phyloP scores from a whole-genome alignment of 257 asterid genomes.

The Parsonsia alboflavescens region DNA sequence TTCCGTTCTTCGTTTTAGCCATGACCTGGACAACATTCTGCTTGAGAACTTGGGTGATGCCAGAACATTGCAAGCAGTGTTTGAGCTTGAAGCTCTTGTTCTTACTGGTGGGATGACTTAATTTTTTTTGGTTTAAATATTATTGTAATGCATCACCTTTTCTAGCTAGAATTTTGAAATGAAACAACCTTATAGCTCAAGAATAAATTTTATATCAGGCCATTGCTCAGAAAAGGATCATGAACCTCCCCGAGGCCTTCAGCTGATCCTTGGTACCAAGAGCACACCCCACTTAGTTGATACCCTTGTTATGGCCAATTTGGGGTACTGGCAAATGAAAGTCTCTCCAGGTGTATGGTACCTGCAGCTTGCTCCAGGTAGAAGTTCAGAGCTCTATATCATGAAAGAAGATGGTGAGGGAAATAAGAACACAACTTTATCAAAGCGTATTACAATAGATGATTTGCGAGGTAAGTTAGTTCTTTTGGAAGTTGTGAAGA shows the following conservation, averaged over 20 bases:
- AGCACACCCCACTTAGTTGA: constrained; percentile 84
- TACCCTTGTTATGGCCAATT: constrained; percentile 98
- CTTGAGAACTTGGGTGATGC: constrained; percentile 91
- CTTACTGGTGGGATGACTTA: constrained; percentile 61
- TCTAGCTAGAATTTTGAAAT: neutral
- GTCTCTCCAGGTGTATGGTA: constrained; percentile 96
- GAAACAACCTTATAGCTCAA: neutral
- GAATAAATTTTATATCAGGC: constrained; percentile 43
- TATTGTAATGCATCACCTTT: neutral
- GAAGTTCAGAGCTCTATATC: constrained; percentile 87
- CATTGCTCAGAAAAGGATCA: constrained; percentile 98
- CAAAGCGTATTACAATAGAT: constrained; percentile 66
- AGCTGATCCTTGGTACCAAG: constrained; percentile 90
- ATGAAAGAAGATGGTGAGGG: constrained; percentile 73
- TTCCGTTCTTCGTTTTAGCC: constrained; percentile 39
- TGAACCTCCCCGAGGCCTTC: constrained; percentile 96
- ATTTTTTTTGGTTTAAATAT: neutral
- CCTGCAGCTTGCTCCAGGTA: constrained; percentile 93
- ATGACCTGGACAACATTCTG: constrained; percentile 91
- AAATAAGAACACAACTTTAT: constrained; percentile 43
- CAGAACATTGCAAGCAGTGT: constrained; percentile 91
- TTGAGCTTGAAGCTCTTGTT: constrained; percentile 94
- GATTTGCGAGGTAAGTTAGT: constrained; percentile 89
- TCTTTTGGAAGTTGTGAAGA: constrained; percentile 81
- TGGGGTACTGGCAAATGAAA: constrained; percentile 99